A percentile compares a stretch with the other conserved stretches of the same genome.
Evolutionary conservation across 2,329 filamentous ascomycete species (phyloP).

Genomic region (Fusarium verticillioides): DNA sequence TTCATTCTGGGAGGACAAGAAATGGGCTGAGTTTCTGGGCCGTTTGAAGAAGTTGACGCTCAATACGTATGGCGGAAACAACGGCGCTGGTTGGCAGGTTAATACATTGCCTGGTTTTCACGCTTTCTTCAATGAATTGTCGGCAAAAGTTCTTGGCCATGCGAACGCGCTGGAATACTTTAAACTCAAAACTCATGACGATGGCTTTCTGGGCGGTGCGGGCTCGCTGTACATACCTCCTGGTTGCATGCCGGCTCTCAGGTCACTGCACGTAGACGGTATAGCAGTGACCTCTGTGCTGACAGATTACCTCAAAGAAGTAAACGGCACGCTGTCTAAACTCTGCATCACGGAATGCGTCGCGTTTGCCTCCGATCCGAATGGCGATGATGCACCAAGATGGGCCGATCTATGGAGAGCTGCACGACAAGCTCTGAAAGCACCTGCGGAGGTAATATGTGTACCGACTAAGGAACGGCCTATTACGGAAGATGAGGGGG

Average conservation of each 20-base stretch:
- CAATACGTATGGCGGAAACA: not conserved
- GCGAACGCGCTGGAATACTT: not conserved
- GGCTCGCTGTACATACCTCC: not conserved
- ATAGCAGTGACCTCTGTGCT: not conserved
- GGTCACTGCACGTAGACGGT: not conserved
- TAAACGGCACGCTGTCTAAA: not conserved
- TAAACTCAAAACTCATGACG: not conserved
- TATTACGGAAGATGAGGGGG: not conserved
- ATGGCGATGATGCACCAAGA: accelerated
- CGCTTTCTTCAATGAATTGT: conserved; percentile 5
- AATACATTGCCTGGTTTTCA: conserved; percentile 4
- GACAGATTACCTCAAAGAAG: not conserved
- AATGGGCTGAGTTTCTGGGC: conserved; percentile 5
- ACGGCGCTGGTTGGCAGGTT: not conserved
- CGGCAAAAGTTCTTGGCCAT: not conserved
- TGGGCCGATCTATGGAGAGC: conserved; percentile 4
- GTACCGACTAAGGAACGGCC: not conserved
- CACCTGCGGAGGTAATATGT: not conserved
- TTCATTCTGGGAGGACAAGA: not conserved
- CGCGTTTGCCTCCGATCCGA: not conserved
- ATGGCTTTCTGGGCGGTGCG: not conserved
- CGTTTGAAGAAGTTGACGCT: not conserved
- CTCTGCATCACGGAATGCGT: conserved; percentile 3
- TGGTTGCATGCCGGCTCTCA: not conserved
- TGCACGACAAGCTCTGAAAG: not conserved